Evolutionary conservation across 805 yeast genomes (phyloP).

Genomic region (Candida awuae): DNA sequence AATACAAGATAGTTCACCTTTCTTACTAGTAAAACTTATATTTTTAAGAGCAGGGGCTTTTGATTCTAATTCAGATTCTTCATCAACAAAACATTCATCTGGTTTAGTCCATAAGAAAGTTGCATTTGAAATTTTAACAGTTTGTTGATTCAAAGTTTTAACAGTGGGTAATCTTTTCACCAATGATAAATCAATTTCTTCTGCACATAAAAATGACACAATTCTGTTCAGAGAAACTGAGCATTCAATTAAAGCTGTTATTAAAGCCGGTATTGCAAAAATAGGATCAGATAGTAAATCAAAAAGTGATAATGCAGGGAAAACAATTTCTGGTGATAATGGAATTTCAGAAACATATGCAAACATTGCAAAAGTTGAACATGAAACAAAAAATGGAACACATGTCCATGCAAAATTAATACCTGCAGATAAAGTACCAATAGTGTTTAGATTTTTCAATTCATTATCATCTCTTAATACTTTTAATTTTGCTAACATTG

Average conservation of each 20-base stretch:
- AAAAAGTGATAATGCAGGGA: conserved; percentile 59
- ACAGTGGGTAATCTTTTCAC: conserved; percentile 22
- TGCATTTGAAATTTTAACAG: conserved; percentile 41
- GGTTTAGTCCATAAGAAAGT: conserved; percentile 43
- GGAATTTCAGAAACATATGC: conserved; percentile 39
- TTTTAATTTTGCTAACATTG: conserved; percentile 46
- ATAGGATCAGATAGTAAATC: conserved; percentile 53
- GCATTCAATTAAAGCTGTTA: conserved; percentile 51
- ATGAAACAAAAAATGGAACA: conserved; percentile 58
- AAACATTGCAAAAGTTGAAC: conserved; percentile 50
- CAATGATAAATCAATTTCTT: conserved; percentile 32
- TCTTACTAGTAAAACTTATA: conserved; percentile 41
- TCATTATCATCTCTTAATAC: conserved; percentile 54
- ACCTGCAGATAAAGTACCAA: conserved; percentile 40
- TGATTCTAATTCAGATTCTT: conserved; percentile 24
- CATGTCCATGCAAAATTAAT: conserved; percentile 53
- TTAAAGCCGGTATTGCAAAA: conserved; percentile 47
- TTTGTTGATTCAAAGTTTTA: conserved; percentile 22
- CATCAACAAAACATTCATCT: conserved; percentile 41
- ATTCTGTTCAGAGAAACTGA: conserved; percentile 52
- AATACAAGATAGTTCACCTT: conserved; percentile 49
- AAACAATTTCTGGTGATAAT: conserved; percentile 58
- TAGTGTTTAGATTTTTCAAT: conserved; percentile 40
- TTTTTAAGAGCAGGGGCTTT: conserved; percentile 36
- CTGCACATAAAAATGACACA: conserved; percentile 38